Percentiles rank a stretch among this genome's conserved stretches.
phyloP scores from a whole-genome alignment of 139 green algal species.

The Coccomyxa sp. region DNA sequence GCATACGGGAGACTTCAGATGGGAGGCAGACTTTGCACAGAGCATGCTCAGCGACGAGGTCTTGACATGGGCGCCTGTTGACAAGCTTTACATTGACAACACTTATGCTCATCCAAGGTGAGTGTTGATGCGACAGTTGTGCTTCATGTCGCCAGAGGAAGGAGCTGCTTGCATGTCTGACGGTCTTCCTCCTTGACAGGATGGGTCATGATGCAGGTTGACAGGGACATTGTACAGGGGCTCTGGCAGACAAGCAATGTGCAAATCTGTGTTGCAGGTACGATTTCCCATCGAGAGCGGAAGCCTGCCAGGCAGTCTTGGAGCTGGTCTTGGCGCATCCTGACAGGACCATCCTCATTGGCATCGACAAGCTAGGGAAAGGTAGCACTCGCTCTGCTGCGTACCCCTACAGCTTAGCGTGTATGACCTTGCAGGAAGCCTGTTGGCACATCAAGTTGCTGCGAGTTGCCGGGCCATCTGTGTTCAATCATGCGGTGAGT shows the following conservation, averaged over 20 bases:
- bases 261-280: slow-evolving; percentile 1
- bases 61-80: slow-evolving; percentile 3
- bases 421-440: no score
- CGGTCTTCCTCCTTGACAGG: no score
- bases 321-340: slow-evolving; percentile 3
- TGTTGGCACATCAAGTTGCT: no score
- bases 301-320: slow-evolving; percentile 14
- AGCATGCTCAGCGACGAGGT: not conserved
- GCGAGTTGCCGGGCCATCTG: no score
- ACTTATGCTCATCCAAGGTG: slow-evolving; percentile 33
- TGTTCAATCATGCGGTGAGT: no score
- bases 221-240: not conserved
- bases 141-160: not conserved
- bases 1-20: slow-evolving; percentile 39
- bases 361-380: slow-evolving; percentile 35
- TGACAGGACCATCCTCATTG: slow-evolving; percentile 15
- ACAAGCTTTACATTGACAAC: slow-evolving; percentile 33
- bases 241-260: not conserved
- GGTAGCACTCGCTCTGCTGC: not conserved
- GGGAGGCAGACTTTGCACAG: slow-evolving; percentile 6
- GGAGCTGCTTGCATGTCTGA: no score
- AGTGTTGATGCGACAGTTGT: not conserved
- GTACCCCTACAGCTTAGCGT: not conserved
- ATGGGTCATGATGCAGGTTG: not conserved
- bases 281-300: slow-evolving; percentile 8